A percentile compares a stretch with the other conserved stretches of the same genome.
Evolutionary conservation across 2,329 filamentous ascomycete species (phyloP).

Genomic region (Fusarium tuaranense): DNA sequence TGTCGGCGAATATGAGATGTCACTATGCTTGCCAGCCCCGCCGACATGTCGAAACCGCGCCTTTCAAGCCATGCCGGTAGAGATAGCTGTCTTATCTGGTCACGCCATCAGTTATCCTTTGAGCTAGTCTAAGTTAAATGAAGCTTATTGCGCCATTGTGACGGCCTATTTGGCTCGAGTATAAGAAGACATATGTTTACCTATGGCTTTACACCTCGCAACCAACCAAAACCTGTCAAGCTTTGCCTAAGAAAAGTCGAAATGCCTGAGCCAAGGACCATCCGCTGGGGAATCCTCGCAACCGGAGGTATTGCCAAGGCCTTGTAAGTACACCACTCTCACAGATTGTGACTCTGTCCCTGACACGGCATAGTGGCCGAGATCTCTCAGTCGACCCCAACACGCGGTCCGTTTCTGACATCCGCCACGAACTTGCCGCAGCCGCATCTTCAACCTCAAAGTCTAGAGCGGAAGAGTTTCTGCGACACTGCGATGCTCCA

Average conservation of each 20-base stretch:
- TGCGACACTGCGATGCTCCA: conserved; percentile 76
- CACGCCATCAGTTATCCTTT: neutral
- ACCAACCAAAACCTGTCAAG: neutral
- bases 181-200: neutral
- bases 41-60: neutral
- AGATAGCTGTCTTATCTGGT: neutral
- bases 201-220: neutral
- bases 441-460: conserved; percentile 81
- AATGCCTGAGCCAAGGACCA: neutral
- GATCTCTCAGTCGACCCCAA: conserved; percentile 81
- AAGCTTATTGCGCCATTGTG: neutral
- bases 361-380: conserved; percentile 50
- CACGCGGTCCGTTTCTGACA: conserved; percentile 74
- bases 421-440: conserved; percentile 82
- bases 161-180: neutral
- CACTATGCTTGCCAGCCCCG: neutral
- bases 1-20: neutral
- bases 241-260: neutral
- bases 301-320: conserved; percentile 10
- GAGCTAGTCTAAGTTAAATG: neutral
- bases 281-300: conserved; percentile 13
- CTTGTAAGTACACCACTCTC: neutral
- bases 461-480: conserved; percentile 75
- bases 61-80: neutral
- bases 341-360: neutral